phyloP scores from a whole-genome alignment of 495 filamentous ascomycete species.

The Xylaria nigripes region DNA sequence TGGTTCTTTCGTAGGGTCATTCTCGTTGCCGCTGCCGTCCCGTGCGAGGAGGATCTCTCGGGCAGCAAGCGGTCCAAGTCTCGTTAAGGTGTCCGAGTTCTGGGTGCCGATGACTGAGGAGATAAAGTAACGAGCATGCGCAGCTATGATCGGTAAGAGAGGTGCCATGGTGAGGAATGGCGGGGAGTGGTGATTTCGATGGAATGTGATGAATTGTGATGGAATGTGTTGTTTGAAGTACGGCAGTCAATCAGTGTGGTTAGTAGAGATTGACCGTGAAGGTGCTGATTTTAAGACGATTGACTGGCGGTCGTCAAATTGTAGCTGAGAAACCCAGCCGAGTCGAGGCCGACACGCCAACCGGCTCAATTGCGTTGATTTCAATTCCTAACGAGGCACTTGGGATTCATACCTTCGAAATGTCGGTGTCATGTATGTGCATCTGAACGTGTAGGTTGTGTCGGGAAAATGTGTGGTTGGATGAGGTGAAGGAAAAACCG shows the following conservation, averaged over 20 bases:
- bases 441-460: too few species aligned
- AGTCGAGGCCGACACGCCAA: neutral
- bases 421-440: neutral
- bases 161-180: conserved; percentile 18
- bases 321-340: conserved; percentile 24
- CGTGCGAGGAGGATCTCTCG: conserved; percentile 32
- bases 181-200: neutral
- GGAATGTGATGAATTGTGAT: neutral
- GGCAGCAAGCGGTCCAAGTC: conserved; percentile 35
- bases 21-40: conserved; percentile 14
- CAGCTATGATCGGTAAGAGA: conserved; percentile 18
- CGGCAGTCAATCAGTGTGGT: neutral
- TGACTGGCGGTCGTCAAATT: conserved; percentile 1
- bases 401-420: neutral
- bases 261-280: neutral
- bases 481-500: too few species aligned
- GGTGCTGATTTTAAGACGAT: conserved; percentile 3
- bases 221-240: neutral
- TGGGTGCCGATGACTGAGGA: conserved; percentile 12
- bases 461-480: too few species aligned
- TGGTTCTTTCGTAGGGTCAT: neutral
- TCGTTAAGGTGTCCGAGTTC: conserved; percentile 4
- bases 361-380: neutral
- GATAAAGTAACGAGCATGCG: conserved; percentile 21
- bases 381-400: neutral